phyloP scores from a whole-genome alignment of 768 basidiomycete species.

The Fomitopsis serialis region DNA sequence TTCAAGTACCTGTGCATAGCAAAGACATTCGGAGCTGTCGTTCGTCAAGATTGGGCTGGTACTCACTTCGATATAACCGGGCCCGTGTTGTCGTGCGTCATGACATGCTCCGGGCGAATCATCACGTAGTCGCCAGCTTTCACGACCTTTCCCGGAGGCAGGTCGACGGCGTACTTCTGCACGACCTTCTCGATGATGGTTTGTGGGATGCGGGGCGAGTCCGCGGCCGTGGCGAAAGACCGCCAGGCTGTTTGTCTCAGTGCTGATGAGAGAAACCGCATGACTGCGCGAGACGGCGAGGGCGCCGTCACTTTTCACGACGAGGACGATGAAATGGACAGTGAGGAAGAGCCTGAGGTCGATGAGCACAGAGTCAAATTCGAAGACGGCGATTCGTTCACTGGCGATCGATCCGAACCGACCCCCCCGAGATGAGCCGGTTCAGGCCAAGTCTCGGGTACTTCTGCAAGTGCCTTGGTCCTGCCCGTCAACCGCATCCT shows the following conservation, averaged over 20 bases:
- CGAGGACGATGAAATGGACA: too few relatives aligned
- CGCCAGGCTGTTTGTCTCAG: neutral
- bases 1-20: neutral
- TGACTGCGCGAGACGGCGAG: neutral
- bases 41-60: neutral
- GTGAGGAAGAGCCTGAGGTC: too few relatives aligned
- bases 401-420: too few relatives aligned
- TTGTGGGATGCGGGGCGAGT: constrained; percentile 49
- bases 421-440: neutral
- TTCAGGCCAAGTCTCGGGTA: neutral
- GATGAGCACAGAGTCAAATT: neutral
- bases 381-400: neutral
- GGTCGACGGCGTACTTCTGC: constrained; percentile 92
- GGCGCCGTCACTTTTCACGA: neutral
- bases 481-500: too few relatives aligned
- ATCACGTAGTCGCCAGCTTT: constrained; percentile 98
- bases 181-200: constrained; percentile 97
- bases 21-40: neutral
- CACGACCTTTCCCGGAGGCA: constrained; percentile 73
- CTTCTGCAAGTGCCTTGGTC: too few relatives aligned
- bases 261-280: neutral
- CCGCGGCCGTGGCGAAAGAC: constrained; percentile 28
- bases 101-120: constrained; percentile 97
- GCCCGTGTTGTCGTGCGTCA: constrained; percentile 98
- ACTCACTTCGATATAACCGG: constrained; percentile 95